Evolutionary conservation across 139 green algal genomes (phyloP).

Genomic region (Chlorella sp.): DNA sequence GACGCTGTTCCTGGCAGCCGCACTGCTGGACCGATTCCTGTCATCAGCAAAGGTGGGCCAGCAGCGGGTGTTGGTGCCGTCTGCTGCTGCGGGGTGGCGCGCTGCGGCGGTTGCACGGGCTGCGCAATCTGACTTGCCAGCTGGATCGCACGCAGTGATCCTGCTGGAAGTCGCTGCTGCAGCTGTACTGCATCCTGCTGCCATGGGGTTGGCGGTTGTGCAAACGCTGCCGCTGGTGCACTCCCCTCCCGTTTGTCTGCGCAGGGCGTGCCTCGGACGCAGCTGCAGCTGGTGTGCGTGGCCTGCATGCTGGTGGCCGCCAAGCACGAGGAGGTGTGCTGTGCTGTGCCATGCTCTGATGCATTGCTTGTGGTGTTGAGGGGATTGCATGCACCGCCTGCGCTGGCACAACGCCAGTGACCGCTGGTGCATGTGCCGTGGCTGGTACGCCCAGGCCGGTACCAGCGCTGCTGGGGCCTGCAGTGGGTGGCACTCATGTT

Average conservation of each 20-base stretch:
- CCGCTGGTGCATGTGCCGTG: too few relatives aligned
- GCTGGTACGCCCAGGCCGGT: too few relatives aligned
- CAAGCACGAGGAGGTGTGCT: conserved; percentile 60
- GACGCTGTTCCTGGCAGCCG: conserved; percentile 50
- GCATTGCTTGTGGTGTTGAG: background rate
- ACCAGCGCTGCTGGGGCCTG: too few relatives aligned
- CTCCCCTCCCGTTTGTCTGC: background rate
- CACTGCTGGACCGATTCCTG: conserved; percentile 65
- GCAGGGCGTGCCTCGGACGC: conserved; percentile 49
- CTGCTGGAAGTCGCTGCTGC: background rate
- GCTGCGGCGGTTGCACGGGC: background rate
- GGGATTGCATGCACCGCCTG: too few relatives aligned
- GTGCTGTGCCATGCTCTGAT: background rate
- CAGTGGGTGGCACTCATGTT: too few relatives aligned
- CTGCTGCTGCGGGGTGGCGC: background rate
- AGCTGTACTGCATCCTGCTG: background rate
- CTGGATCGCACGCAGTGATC: background rate
- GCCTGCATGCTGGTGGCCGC: conserved; percentile 62
- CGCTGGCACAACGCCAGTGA: too few relatives aligned
- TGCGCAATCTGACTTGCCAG: too few relatives aligned
- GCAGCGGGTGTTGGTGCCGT: too few relatives aligned
- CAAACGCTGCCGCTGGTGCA: background rate
- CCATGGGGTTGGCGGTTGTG: background rate
- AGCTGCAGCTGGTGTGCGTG: conserved; percentile 66
- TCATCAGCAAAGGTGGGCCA: conserved; percentile 7